Conservation (phyloP, 2,329 filamentous ascomycete genomes). For the Pochonia chlamydosporia region DNA sequence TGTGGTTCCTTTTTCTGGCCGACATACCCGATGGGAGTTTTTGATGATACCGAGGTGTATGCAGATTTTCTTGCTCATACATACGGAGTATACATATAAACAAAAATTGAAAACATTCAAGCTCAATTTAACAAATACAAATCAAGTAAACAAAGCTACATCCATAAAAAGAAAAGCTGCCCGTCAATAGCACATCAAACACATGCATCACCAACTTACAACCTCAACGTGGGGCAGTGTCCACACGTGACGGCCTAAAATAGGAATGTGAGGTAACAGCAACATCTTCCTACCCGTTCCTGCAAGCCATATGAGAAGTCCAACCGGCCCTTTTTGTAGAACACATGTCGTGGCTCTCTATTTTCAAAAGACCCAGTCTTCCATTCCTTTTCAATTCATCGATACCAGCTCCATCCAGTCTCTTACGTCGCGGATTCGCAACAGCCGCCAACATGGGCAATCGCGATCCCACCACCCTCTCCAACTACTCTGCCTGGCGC, state of each 20-base stretch:
- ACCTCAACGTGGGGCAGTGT: neutral
- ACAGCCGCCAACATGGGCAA: constrained; percentile 25
- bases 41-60: too few species aligned
- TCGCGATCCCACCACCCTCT: constrained; percentile 82
- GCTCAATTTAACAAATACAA: too few species aligned
- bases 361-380: constrained; percentile 12
- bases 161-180: too few species aligned
- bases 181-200: too few species aligned
- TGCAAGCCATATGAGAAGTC: neutral
- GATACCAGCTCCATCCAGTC: neutral
- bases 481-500: constrained; percentile 85
- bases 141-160: too few species aligned
- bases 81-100: too few species aligned
- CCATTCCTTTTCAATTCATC: neutral
- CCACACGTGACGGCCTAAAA: constrained; percentile 1
- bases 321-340: neutral
- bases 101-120: too few species aligned
- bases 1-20: neutral
- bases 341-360: constrained; percentile 16
- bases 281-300: neutral
- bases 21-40: neutral
- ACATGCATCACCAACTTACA: neutral
- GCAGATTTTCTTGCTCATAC: too few species aligned
- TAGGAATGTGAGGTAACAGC: neutral
- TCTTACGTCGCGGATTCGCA: constrained; percentile 16